Conservation (phyloP, 2,329 filamentous ascomycete genomes). For the Chaetoscypha palmicola region DNA sequence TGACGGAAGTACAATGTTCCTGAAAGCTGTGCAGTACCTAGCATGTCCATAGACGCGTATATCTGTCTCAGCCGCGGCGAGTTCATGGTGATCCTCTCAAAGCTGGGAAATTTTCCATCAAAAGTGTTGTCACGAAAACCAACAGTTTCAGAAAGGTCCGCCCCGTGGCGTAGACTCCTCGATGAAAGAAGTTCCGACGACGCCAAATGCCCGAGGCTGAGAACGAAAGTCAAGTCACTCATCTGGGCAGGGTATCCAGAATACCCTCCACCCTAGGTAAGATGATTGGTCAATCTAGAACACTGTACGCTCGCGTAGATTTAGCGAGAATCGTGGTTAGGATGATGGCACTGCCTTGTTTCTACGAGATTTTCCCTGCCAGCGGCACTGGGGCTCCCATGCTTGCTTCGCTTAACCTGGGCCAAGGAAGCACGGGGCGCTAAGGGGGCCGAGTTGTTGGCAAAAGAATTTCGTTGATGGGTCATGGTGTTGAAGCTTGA, state of each 20-base stretch:
- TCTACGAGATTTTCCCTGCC: too few species aligned
- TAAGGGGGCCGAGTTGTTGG: constrained; percentile 2
- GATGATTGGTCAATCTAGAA: not conserved
- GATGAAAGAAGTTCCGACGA: too few species aligned
- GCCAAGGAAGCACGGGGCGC: constrained; percentile 2
- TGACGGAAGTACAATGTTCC: not conserved
- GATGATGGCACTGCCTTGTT: too few species aligned
- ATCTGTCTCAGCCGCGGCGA: not conserved
- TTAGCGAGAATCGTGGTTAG: not conserved
- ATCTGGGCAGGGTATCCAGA: not conserved
- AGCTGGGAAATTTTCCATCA: too few species aligned
- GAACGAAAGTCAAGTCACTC: too few species aligned
- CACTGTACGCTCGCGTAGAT: not conserved
- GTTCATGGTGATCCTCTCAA: not conserved
- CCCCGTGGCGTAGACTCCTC: too few species aligned
- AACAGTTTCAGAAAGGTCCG: too few species aligned
- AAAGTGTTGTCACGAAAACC: too few species aligned
- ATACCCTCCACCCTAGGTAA: too few species aligned
- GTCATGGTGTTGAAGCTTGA: constrained; percentile 1
- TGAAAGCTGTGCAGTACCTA: not conserved
- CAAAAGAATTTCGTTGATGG: not conserved
- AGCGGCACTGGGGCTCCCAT: not conserved
- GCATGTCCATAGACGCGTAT: not conserved
- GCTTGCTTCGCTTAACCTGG: not conserved
- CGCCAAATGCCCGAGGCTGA: too few species aligned